Percentiles rank a stretch among this genome's conserved stretches.
Conservation (phyloP, 371 early-diverging fungal genomes). For the Saksenaea vasiformis region DNA sequence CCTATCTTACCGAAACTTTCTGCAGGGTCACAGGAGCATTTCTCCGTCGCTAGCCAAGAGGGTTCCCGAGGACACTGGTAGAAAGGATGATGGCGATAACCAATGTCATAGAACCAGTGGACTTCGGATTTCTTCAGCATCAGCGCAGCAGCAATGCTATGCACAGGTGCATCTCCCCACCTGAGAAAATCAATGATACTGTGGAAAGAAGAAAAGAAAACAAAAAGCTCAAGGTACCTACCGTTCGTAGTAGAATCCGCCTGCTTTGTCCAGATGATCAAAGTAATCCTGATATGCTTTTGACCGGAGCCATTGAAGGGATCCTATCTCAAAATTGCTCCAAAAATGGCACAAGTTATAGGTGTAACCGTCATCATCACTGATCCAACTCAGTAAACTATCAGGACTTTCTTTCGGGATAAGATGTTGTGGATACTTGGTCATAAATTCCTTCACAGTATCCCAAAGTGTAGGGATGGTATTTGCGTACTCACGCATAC, state of each 20-base stretch:
- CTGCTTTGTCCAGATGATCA: conserved; percentile 77
- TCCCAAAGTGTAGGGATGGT: conserved; percentile 91
- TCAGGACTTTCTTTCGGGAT: conserved; percentile 47
- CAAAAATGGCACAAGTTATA: conserved; percentile 78
- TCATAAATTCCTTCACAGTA: conserved; percentile 64
- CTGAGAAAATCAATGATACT: conserved; percentile 9
- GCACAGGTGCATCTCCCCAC: conserved; percentile 98
- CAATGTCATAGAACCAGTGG: conserved; percentile 93
- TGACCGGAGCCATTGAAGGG: conserved; percentile 75
- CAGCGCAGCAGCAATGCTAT: conserved; percentile 87
- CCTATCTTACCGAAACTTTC: conserved; percentile 52
- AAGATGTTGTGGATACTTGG: conserved; percentile 38
- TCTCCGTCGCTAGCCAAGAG: conserved; percentile 45
- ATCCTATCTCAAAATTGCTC: conserved; percentile 61
- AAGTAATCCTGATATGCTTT: conserved; percentile 75
- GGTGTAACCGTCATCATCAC: conserved; percentile 38
- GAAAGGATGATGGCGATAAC: conserved; percentile 76
- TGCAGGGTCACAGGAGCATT: conserved; percentile 61
- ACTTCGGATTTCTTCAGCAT: conserved; percentile 79
- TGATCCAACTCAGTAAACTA: conserved; percentile 34
- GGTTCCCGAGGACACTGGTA: conserved; percentile 72
- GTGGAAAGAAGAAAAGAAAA: background rate
- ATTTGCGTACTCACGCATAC: conserved; percentile 71
- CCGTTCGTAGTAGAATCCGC: conserved; percentile 96
- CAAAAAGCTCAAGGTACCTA: conserved; percentile 14